Percentiles rank a stretch among this genome's conserved stretches.
These are phyloP conservation scores for Aechmea fasciata DNA, from an alignment of 176 grass and related monocot genomes.

Conservation along the genomic window DNA sequence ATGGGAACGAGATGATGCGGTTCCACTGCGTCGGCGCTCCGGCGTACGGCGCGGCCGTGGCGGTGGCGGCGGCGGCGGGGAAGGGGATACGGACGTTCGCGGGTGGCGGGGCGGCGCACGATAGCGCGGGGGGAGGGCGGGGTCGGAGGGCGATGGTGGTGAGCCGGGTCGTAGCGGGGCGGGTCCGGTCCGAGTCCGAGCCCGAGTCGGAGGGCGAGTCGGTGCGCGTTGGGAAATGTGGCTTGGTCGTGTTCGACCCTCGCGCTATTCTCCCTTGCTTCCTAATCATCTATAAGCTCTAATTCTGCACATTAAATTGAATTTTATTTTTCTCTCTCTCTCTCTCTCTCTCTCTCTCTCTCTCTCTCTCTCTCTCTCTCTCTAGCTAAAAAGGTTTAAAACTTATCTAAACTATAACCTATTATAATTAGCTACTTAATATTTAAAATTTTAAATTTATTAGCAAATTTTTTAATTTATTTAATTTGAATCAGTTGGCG, in stretches of 20 bases:
- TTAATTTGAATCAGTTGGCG: too few species aligned
- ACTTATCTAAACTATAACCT: too few species aligned
- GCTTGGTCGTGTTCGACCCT: slow-evolving; percentile 50
- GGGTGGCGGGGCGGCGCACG: slow-evolving; percentile 31
- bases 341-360: too few species aligned
- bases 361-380: too few species aligned
- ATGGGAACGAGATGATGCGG: slow-evolving; percentile 71
- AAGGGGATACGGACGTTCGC: slow-evolving; percentile 48
- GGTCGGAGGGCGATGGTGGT: slow-evolving; percentile 47
- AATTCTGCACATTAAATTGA: too few species aligned
- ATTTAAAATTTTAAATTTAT: too few species aligned
- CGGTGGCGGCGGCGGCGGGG: slow-evolving; percentile 21
- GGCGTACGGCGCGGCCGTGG: slow-evolving; percentile 40
- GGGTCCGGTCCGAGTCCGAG: slow-evolving; percentile 28
- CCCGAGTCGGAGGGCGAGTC: slow-evolving; percentile 31
- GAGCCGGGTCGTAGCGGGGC: slow-evolving; percentile 58
- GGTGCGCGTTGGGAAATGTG: slow-evolving; percentile 40
- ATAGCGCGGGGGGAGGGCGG: not conserved
- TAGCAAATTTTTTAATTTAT: too few species aligned
- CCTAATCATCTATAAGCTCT: slow-evolving; percentile 56
- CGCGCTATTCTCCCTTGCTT: slow-evolving; percentile 63
- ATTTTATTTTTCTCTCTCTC: too few species aligned
- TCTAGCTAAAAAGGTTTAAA: too few species aligned
- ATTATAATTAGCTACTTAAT: too few species aligned
- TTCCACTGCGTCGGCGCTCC: slow-evolving; percentile 30